Conservation (phyloP, 1,139 yeast genomes). For the Geotrichum macrosporum region DNA sequence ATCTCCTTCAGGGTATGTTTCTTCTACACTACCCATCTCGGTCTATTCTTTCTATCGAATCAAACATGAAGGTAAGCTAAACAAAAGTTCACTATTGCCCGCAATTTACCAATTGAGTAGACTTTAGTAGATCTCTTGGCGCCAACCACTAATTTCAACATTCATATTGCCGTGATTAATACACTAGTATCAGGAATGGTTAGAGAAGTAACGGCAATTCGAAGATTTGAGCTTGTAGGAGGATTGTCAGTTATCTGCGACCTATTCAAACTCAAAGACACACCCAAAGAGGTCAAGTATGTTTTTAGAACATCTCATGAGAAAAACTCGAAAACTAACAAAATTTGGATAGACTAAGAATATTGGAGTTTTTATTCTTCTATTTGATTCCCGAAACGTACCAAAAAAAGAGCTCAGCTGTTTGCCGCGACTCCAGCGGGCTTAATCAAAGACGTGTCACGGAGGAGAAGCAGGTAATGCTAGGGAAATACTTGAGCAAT, state of each 20-base stretch:
- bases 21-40: constrained; percentile 59
- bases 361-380: constrained; percentile 67
- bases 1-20: constrained; percentile 57
- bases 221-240: constrained; percentile 55
- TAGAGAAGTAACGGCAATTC: constrained; percentile 52
- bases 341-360: constrained; percentile 42
- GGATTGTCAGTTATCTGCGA: constrained; percentile 56
- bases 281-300: constrained; percentile 38
- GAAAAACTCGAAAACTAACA: not conserved
- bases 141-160: constrained; percentile 25
- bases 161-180: constrained; percentile 49
- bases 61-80: constrained; percentile 16
- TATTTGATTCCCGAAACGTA: constrained; percentile 63
- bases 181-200: constrained; percentile 59
- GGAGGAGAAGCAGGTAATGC: constrained; percentile 52
- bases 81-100: constrained; percentile 19
- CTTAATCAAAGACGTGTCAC: constrained; percentile 34
- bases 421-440: constrained; percentile 11
- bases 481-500: constrained; percentile 46
- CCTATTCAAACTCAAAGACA: constrained; percentile 40
- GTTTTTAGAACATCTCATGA: not conserved
- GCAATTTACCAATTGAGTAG: constrained; percentile 14
- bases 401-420: constrained; percentile 25
- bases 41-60: constrained; percentile 41
- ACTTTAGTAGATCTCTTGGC: constrained; percentile 15